Percentiles rank a stretch among this genome's conserved stretches.
These are phyloP conservation scores for Dalbergia cultrata DNA, from an alignment of 306 rosid genomes.

Conservation along the genomic window DNA sequence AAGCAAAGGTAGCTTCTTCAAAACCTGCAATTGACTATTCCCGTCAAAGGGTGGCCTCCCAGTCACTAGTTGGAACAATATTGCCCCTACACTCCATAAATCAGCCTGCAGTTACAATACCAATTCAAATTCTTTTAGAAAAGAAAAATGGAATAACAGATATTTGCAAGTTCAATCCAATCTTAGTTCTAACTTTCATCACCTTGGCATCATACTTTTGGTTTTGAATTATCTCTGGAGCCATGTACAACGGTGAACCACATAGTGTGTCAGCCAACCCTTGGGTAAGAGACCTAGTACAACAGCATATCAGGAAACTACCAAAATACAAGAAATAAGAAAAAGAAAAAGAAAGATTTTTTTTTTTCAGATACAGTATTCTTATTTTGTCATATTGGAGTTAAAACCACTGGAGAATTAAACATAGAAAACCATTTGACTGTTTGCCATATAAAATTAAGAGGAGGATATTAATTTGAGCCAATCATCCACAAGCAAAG, in stretches of 20 bases:
- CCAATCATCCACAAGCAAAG: constrained; percentile 22
- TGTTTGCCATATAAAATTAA: constrained; percentile 23
- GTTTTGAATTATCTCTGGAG: constrained; percentile 87
- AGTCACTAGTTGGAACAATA: constrained; percentile 85
- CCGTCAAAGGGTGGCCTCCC: constrained; percentile 96
- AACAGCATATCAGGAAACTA: constrained; percentile 46
- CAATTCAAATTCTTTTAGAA: constrained; percentile 4
- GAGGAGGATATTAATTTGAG: constrained; percentile 11
- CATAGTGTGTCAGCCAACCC: constrained; percentile 88
- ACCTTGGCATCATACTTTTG: constrained; percentile 93
- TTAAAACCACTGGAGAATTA: constrained; percentile 8
- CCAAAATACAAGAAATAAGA: constrained; percentile 20
- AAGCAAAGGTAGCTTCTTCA: constrained; percentile 35
- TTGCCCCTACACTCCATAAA: constrained; percentile 99
- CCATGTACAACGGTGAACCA: constrained; percentile 99
- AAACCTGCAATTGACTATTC: constrained; percentile 82
- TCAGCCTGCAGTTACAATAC: constrained; percentile 80
- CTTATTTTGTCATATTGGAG: constrained; percentile 18
- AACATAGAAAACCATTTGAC: constrained; percentile 24
- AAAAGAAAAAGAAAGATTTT: not conserved
- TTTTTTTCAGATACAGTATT: constrained; percentile 15
- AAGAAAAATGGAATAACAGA: constrained; percentile 17
- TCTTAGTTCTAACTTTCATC: constrained; percentile 43
- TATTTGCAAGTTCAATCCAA: constrained; percentile 20
- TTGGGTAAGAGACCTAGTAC: constrained; percentile 79